Evolutionary conservation across 352 stramenopile species (phyloP).

Genomic region (Globisporangium barbulae): DNA sequence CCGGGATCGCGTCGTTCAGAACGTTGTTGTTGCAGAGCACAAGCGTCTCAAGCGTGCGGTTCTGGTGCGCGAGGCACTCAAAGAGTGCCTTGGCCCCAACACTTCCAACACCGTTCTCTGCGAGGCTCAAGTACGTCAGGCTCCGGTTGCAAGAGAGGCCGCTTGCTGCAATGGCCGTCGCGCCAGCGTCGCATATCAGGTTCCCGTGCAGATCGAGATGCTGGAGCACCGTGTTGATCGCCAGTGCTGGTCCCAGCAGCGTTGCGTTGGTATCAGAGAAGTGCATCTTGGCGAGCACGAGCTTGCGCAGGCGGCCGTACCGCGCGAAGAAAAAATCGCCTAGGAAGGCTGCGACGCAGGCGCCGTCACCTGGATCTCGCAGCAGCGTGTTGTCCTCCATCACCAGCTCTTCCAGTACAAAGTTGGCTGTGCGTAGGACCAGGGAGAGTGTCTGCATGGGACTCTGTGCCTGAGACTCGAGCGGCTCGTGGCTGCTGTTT

Average conservation of each 20-base stretch:
- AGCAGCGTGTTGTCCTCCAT: slow-evolving; percentile 52
- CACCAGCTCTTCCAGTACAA: slow-evolving; percentile 61
- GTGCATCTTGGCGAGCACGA: slow-evolving; percentile 40
- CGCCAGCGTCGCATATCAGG: slow-evolving; percentile 35
- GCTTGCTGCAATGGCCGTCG: slow-evolving; percentile 30
- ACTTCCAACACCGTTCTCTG: slow-evolving; percentile 57
- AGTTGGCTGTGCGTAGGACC: slow-evolving; percentile 46
- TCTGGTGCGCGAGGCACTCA: slow-evolving; percentile 26
- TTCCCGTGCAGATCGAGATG: slow-evolving; percentile 65
- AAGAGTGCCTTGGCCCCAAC: slow-evolving; percentile 48
- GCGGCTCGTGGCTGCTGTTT: not conserved
- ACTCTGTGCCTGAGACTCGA: slow-evolving; percentile 2
- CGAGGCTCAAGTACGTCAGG: slow-evolving; percentile 53
- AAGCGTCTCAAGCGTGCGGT: slow-evolving; percentile 41
- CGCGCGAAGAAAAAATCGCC: slow-evolving; percentile 77
- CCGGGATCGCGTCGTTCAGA: slow-evolving; percentile 42
- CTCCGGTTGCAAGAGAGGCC: slow-evolving; percentile 41
- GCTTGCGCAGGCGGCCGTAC: slow-evolving; percentile 49
- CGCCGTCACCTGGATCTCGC: slow-evolving; percentile 21
- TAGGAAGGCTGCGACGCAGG: slow-evolving; percentile 35
- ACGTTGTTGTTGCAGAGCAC: slow-evolving; percentile 64
- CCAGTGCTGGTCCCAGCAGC: slow-evolving; percentile 38
- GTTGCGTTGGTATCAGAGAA: slow-evolving; percentile 37
- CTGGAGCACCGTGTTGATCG: slow-evolving; percentile 55
- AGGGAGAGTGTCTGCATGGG: slow-evolving; percentile 35